phyloP scores from a whole-genome alignment of 2,329 filamentous ascomycete species.

The Tolypocladium album region DNA sequence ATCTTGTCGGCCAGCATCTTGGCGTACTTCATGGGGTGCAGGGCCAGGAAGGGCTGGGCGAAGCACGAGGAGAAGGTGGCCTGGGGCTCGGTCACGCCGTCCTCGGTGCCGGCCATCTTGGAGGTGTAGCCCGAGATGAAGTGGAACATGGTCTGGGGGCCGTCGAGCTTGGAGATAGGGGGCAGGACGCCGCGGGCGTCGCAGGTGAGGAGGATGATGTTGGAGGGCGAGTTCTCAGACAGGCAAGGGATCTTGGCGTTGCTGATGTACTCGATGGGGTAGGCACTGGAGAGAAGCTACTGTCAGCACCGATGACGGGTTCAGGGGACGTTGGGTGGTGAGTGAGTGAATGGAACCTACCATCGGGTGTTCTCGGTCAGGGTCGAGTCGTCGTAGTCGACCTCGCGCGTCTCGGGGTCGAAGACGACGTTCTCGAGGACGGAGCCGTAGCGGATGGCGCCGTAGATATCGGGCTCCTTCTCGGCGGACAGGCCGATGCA shows the following conservation, averaged over 20 bases:
- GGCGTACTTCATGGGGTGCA: constrained; percentile 98
- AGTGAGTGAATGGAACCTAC: constrained; percentile 16
- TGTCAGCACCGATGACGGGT: too few species aligned
- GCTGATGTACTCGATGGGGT: constrained; percentile 97
- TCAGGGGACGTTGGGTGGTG: constrained; percentile 10
- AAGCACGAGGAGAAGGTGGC: constrained; percentile 99
- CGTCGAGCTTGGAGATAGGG: constrained; percentile 92
- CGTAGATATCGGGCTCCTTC: constrained; percentile 98
- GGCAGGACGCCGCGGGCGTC: constrained; percentile 95
- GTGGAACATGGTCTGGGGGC: constrained; percentile 98
- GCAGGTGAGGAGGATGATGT: constrained; percentile 97
- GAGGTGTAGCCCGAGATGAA: constrained; percentile 99
- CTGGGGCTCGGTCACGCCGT: constrained; percentile 92
- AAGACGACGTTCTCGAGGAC: constrained; percentile 99
- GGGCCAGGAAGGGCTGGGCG: constrained; percentile 95
- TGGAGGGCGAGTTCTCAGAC: constrained; percentile 76
- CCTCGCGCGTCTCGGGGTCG: constrained; percentile 75
- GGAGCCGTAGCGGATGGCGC: constrained; percentile 91
- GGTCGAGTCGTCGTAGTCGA: constrained; percentile 92
- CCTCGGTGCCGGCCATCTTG: constrained; percentile 99
- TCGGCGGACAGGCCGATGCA: constrained; percentile 93
- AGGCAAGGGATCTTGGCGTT: constrained; percentile 99
- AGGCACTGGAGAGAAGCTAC: constrained; percentile 41
- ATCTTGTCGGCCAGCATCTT: constrained; percentile 99
- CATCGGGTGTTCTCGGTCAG: constrained; percentile 97